A percentile compares a stretch with the other conserved stretches of the same genome.
These are phyloP conservation scores for Fusarium transvaalense DNA, from an alignment of 2,329 filamentous ascomycete genomes.

Conservation along the genomic window DNA sequence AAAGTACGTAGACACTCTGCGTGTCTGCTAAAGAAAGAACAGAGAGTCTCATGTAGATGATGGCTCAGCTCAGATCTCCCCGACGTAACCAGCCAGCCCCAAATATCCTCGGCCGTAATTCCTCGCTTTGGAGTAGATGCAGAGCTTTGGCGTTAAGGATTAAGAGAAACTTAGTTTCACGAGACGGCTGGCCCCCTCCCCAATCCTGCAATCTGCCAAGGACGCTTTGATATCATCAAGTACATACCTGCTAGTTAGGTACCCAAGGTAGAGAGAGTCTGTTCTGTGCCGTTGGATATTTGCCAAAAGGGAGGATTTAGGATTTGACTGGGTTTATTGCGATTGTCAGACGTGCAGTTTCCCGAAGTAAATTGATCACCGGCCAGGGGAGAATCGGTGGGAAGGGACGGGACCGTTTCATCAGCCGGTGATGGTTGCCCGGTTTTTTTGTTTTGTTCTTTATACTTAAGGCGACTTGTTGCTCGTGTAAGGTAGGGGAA, in stretches of 20 bases:
- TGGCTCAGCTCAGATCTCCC: neutral
- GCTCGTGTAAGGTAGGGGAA: neutral
- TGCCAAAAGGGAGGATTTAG: conserved; percentile 1
- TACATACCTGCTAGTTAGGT: too few relatives aligned
- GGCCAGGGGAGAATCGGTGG: conserved; percentile 5
- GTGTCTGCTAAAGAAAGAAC: conserved; percentile 7
- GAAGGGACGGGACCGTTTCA: conserved; percentile 24
- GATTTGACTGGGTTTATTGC: conserved; percentile 16
- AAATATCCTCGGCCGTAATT: neutral
- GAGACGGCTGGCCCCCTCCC: neutral
- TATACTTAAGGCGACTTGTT: conserved; percentile 23
- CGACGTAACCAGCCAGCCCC: neutral
- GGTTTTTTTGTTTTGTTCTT: conserved; percentile 27
- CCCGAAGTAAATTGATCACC: conserved; percentile 19
- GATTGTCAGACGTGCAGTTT: conserved; percentile 24
- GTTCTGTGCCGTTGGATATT: neutral
- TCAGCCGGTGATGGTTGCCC: conserved; percentile 22
- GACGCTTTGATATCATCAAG: conserved; percentile 3
- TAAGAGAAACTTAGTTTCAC: conserved; percentile 5
- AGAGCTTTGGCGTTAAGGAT: conserved; percentile 4
- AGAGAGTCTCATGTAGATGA: conserved; percentile 20
- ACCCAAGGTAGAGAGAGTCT: neutral
- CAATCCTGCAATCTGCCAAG: conserved; percentile 9
- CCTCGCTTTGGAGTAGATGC: neutral
- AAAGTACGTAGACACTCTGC: neutral